phyloP scores from a whole-genome alignment of 2,329 filamentous ascomycete species.

The Diatrype stigma region DNA sequence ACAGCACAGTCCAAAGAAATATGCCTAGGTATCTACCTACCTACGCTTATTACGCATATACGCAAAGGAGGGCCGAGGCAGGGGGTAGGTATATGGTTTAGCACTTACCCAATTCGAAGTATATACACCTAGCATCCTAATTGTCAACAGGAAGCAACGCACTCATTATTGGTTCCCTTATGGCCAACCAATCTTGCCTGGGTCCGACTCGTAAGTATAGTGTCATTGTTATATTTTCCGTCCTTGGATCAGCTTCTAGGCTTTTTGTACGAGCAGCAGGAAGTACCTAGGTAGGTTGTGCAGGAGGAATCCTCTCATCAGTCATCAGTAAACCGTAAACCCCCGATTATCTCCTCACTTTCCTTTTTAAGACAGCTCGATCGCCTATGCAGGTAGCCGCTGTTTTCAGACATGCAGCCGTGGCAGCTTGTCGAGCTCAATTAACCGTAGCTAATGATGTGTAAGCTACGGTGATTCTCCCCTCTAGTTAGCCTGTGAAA shows the following conservation, averaged over 20 bases:
- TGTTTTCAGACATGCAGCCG: neutral
- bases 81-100: too few relatives aligned
- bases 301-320: constrained; percentile 1
- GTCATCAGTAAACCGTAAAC: constrained; percentile 4
- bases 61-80: too few relatives aligned
- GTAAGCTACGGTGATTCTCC: neutral
- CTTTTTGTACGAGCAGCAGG: constrained; percentile 6
- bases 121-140: too few relatives aligned
- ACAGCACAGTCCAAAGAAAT: too few relatives aligned
- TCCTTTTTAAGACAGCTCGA: constrained; percentile 17
- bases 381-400: neutral
- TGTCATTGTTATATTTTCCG: too few relatives aligned
- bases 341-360: constrained; percentile 14
- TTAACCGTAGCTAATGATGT: neutral
- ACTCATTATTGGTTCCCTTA: too few relatives aligned
- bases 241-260: neutral
- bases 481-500: neutral
- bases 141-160: too few relatives aligned
- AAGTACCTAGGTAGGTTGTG: neutral
- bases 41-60: too few relatives aligned
- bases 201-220: too few relatives aligned
- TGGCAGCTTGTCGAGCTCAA: neutral
- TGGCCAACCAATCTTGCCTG: too few relatives aligned
- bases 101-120: too few relatives aligned
- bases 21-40: too few relatives aligned